Base-by-base conservation (phyloP, 192 early-diverging fungal genomes). In the Coemansia sp. region DNA sequence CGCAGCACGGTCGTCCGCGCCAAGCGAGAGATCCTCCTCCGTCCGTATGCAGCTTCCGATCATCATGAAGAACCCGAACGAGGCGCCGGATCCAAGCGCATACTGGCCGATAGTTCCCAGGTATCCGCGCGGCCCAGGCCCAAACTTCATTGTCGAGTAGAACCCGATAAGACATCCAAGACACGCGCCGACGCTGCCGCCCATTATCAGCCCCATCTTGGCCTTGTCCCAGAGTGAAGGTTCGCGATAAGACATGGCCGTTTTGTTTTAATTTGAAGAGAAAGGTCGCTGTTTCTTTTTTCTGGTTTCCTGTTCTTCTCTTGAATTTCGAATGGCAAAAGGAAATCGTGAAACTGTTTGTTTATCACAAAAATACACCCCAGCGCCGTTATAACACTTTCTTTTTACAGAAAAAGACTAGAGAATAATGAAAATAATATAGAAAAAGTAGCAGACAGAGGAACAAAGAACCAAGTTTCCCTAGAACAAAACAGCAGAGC, bases 31-130 rank as follows among this genome's bases (percentile, higher is more conserved):
- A 52, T 76, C 60, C 8, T 70, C 76, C 32, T 85, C 77, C 2
- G 77, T 69, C 40, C 84, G 84, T 65, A 85, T 85, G 37, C 77
- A 79, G 68, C 84, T 85, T 46, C 84, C 84, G 42, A 85, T 87
- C 85, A 86, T 83, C 90, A 93, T 91, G 59, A 93, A 93, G 60
- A 91, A 89, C 19, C 89, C 91, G 80, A 93, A 93, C 36, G 88
- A 90, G n/a, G 90, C 90, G 13, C 88, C 90, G 47, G 90, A 91
- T 2, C 87, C 85, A 45, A 90, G 61, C 86, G 91, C 90, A 26
- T 88, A 90, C 69, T 88, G 88, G 4, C 90, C 87, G n/a, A 93
- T 85, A 1, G 85, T 90, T 41, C 86, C 77, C 8, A 93, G 71
- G 60, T 89, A 86, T 48, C 92, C 92, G 43, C 86, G 85, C 7